Conservation (phyloP, 1,284 basidiomycete genomes). For the Malassezia sympodialis region DNA sequence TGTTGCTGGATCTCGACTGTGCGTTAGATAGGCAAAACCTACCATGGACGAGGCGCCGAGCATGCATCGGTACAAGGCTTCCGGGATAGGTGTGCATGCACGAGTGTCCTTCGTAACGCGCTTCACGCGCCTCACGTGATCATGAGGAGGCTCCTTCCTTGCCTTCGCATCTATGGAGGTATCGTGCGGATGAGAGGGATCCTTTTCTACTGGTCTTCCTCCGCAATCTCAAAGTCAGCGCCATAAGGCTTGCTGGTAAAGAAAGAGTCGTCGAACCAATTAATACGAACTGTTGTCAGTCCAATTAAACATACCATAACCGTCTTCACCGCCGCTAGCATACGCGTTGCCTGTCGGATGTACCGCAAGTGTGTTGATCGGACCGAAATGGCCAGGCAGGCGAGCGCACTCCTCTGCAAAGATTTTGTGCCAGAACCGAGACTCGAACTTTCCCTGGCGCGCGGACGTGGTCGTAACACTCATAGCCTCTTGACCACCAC, state of each 20-base stretch:
- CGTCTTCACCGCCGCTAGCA: constrained; percentile 92
- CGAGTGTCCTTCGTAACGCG: neutral
- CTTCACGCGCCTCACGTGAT: constrained; percentile 6
- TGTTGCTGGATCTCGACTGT: constrained; percentile 10
- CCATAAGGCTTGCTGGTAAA: constrained; percentile 45
- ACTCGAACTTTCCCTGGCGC: constrained; percentile 94
- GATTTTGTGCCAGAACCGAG: constrained; percentile 94
- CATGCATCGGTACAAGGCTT: neutral
- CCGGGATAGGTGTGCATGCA: neutral
- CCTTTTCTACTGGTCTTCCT: constrained; percentile 36
- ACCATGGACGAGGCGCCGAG: constrained; percentile 1
- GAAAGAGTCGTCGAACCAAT: constrained; percentile 47
- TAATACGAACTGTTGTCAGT: constrained; percentile 34
- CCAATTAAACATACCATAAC: constrained; percentile 51
- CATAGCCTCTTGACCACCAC: constrained; percentile 97
- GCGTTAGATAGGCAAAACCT: neutral
- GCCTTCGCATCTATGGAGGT: neutral
- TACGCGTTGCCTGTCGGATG: constrained; percentile 81
- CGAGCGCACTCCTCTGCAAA: constrained; percentile 96
- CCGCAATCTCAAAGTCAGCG: constrained; percentile 38
- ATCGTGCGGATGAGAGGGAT: neutral
- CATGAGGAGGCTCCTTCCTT: neutral
- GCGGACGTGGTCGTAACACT: constrained; percentile 86
- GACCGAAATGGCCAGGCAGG: constrained; percentile 68
- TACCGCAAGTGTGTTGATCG: constrained; percentile 93